These are phyloP conservation scores for Pseudocercospora cruenta DNA, from an alignment of 2,329 filamentous ascomycete genomes.

Conservation along the genomic window DNA sequence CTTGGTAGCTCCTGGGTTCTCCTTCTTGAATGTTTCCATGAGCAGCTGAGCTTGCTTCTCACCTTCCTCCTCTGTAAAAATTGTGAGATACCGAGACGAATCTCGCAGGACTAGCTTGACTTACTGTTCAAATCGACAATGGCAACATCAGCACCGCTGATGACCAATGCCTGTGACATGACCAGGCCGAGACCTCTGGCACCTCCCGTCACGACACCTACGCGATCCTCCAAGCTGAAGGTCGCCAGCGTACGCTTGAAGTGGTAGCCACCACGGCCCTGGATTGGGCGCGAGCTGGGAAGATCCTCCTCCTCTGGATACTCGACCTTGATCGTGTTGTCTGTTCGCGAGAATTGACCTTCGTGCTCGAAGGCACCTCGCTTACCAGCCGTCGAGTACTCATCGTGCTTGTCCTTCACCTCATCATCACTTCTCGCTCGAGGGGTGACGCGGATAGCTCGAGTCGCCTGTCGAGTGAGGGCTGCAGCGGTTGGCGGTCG, in stretches of 20 bases:
- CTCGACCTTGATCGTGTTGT: slow-evolving; percentile 75
- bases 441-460: slow-evolving; percentile 29
- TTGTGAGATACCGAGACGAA: not conserved
- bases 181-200: slow-evolving; percentile 86
- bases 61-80: slow-evolving; percentile 73
- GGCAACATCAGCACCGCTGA: slow-evolving; percentile 84
- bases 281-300: slow-evolving; percentile 70
- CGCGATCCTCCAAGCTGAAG: slow-evolving; percentile 84
- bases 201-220: slow-evolving; percentile 86
- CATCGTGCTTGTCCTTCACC: slow-evolving; percentile 36
- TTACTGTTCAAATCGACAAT: slow-evolving; percentile 92
- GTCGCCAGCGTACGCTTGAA: slow-evolving; percentile 82
- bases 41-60: slow-evolving; percentile 74
- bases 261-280: slow-evolving; percentile 77
- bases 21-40: slow-evolving; percentile 73
- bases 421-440: slow-evolving; percentile 28
- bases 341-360: slow-evolving; percentile 77
- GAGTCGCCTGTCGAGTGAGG: slow-evolving; percentile 24
- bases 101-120: slow-evolving; percentile 37
- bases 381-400: slow-evolving; percentile 41
- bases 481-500: slow-evolving; percentile 31
- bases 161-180: slow-evolving; percentile 89
- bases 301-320: slow-evolving; percentile 80
- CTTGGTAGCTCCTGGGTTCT: slow-evolving; percentile 76
- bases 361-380: slow-evolving; percentile 50